These are phyloP conservation scores for Camellia lanceoleosa DNA, from an alignment of 148 eudicot species.

Conservation along the genomic window DNA sequence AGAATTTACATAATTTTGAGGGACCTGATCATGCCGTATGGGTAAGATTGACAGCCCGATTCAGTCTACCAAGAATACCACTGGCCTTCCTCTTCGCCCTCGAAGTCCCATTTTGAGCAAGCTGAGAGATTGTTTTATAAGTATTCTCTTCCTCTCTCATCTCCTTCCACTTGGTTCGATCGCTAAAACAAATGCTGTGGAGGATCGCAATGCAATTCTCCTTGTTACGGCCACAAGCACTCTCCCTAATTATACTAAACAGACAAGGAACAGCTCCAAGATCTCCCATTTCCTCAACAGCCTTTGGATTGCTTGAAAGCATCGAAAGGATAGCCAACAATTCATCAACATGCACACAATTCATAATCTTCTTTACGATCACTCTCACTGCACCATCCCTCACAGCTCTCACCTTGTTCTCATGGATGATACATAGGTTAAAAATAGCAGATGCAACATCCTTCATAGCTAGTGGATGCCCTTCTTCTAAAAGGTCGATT, in stretches of 20 bases:
- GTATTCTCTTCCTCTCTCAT: constrained; percentile 67
- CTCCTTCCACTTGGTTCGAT: constrained; percentile 63
- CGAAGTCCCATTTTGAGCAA: constrained; percentile 72
- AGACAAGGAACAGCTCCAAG: constrained; percentile 56
- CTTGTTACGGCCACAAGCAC: constrained; percentile 60
- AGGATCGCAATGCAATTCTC: constrained; percentile 84
- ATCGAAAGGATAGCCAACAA: constrained; percentile 74
- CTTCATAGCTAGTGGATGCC: constrained; percentile 64
- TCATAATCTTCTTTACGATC: constrained; percentile 55
- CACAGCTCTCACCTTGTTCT: constrained; percentile 75
- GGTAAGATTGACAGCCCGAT: constrained; percentile 52
- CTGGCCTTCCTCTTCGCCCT: constrained; percentile 90
- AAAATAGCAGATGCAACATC: constrained; percentile 92
- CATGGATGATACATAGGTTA: constrained; percentile 75
- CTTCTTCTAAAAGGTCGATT: constrained; percentile 64
- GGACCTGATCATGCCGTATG: constrained; percentile 56
- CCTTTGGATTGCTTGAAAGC: constrained; percentile 69
- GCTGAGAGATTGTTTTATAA: constrained; percentile 59
- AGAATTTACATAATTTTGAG: constrained; percentile 31
- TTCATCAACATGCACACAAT: constrained; percentile 56
- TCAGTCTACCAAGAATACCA: constrained; percentile 72
- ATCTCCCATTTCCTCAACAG: constrained; percentile 70
- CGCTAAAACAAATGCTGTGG: constrained; percentile 52
- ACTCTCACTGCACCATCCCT: constrained; percentile 73
- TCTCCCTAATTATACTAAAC: constrained; percentile 55